Evolutionary conservation across 2,329 filamentous ascomycete genomes (phyloP).

Genomic region (Pestalotiopsis sp.): DNA sequence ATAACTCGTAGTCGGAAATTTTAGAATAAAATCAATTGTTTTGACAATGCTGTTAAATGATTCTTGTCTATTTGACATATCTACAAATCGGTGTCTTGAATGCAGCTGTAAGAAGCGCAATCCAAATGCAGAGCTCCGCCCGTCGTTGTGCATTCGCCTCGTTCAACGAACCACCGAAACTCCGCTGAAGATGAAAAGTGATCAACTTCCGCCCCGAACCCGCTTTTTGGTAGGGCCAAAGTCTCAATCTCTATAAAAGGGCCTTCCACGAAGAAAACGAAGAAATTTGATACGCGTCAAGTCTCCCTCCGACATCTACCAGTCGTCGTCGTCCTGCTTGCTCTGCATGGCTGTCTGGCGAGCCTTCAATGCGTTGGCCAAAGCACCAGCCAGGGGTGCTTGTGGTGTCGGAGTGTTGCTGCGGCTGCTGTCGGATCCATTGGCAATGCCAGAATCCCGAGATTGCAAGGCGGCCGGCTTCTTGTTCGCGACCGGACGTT

Average conservation of each 20-base stretch:
- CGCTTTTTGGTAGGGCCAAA: neutral
- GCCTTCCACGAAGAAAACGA: constrained; percentile 15
- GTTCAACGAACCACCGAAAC: neutral
- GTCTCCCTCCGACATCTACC: constrained; percentile 43
- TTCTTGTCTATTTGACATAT: constrained; percentile 1
- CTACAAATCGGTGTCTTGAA: constrained; percentile 2
- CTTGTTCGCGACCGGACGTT: constrained; percentile 70
- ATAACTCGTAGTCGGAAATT: constrained; percentile 26
- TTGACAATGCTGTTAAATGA: neutral
- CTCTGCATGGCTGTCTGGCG: constrained; percentile 76
- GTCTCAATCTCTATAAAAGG: neutral
- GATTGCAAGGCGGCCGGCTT: constrained; percentile 71
- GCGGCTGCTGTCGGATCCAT: constrained; percentile 61
- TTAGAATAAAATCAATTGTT: neutral
- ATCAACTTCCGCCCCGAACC: neutral
- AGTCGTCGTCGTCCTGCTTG: constrained; percentile 69
- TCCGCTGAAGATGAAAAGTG: neutral
- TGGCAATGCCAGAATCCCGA: constrained; percentile 69
- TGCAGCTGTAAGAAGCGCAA: neutral
- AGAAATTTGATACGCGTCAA: neutral
- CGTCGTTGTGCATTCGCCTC: neutral
- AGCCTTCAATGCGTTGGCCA: constrained; percentile 77
- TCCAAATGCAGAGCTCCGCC: neutral
- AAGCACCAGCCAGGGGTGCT: constrained; percentile 62
- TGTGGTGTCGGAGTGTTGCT: constrained; percentile 70